Conservation (phyloP, 768 basidiomycete genomes). For the Peribolospora kevripleyi region DNA sequence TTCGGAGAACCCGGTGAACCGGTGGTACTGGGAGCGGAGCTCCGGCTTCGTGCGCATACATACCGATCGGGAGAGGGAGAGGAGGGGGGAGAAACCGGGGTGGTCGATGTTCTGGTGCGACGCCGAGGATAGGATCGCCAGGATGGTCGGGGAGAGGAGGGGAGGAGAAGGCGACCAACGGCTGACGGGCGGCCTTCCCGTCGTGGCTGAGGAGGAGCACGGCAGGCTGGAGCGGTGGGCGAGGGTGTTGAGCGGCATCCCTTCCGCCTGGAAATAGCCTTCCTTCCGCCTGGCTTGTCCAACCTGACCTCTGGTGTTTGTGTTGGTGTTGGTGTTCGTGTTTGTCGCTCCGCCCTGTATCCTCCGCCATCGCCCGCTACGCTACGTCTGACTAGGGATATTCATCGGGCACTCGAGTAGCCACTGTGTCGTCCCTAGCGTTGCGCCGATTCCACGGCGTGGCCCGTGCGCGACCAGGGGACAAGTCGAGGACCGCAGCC, state of each 20-base stretch:
- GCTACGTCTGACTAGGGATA: no score
- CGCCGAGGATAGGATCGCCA: conserved; percentile 49
- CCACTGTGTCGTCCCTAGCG: no score
- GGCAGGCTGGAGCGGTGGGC: background rate
- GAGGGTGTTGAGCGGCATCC: background rate
- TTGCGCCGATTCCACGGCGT: no score
- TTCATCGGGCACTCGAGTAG: no score
- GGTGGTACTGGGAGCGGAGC: conserved; percentile 96
- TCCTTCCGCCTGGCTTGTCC: no score
- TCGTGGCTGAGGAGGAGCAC: conserved; percentile 2
- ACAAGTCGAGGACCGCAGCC: no score
- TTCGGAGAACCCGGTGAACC: conserved; percentile 83
- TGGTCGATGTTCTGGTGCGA: conserved; percentile 99
- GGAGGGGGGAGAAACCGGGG: conserved; percentile 14
- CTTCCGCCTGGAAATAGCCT: background rate
- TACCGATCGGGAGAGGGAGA: conserved; percentile 19
- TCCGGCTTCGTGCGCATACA: conserved; percentile 59
- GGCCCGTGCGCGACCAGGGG: no score
- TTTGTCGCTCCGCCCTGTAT: no score
- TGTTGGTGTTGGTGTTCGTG: no score
- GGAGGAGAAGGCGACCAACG: background rate
- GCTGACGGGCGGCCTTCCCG: no score
- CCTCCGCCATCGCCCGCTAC: no score
- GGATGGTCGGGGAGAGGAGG: background rate
- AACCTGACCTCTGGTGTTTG: no score